Evolutionary conservation across 495 filamentous ascomycete genomes (phyloP), one percentile per base, ranked within the genome.

Genomic region (Trichoderma virens): DNA sequence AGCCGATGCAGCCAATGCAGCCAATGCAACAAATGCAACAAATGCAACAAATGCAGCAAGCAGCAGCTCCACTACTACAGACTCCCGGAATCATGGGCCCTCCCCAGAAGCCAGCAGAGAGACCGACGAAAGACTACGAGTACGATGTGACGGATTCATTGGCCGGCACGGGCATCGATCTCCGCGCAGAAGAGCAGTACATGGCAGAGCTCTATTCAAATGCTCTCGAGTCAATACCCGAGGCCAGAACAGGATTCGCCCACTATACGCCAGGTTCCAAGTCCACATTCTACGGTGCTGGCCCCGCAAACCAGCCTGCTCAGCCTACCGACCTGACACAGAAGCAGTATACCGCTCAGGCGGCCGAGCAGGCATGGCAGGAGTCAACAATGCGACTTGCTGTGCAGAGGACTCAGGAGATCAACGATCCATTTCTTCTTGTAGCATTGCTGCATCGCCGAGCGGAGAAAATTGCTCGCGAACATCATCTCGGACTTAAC

Each of bases 121-220:
- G 85, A 64, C 83, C 86, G 0, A 80, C 80, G 0, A 91, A 91
- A 73, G 84, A 88, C 43, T 83, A 86, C 51, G 85, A 90, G 63
- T 77, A 80, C 59, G 82, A 83, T 41, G 78, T 91, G 60, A 87
- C 83, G 59, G 92, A 97, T 79, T 86, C 92, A 59, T 71, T 96
- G 64, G 83, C 84, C 32, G 87, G 85, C 35, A 89, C 91, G 27
- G 92, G 90, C 60, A 88, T 97, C 64, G 89, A 96, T 78, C 77
- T 96, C 1, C 84, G 84, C 61, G 91, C 88, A 70, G 92, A 97
- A 71, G 90, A 93, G 66, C 87, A 89, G 45, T 86, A 80, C 65
- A 74, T 93, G 63, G 83, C 86, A 25, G 81, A 82, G 64, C 79
- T 80, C 56, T 87, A 85, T 62, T 41, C 61, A 7, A 62, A 39